A percentile compares a stretch with the other conserved stretches of the same genome.
Conservation (phyloP, 257 asterid genomes). For the Cynanchum wilfordii region DNA sequence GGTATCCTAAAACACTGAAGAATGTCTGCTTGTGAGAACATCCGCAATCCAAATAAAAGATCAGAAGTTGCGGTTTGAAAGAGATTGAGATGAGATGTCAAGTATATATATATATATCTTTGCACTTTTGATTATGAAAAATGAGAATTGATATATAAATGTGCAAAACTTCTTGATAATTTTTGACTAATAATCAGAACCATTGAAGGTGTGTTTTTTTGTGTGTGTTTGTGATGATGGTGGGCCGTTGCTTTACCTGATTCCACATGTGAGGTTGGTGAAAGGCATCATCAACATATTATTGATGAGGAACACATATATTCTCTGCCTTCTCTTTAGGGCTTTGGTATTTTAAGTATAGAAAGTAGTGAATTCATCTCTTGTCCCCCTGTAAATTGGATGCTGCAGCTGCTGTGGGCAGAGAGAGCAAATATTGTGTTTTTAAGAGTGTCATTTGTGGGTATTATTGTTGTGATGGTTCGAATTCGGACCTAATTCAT, state of each 20-base stretch:
- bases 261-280: constrained; percentile 44
- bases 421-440: constrained; percentile 2
- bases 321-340: constrained; percentile 5
- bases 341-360: constrained; percentile 8
- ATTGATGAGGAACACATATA: constrained; percentile 22
- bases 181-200: constrained; percentile 25
- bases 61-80: constrained; percentile 8
- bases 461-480: no score
- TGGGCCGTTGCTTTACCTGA: constrained; percentile 32
- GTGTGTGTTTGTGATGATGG: constrained; percentile 18
- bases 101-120: not conserved
- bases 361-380: not conserved
- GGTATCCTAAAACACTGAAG: not conserved
- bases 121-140: not conserved
- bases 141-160: not conserved
- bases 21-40: constrained; percentile 11
- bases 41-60: not conserved
- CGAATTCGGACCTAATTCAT: no score
- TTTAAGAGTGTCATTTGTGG: constrained; percentile 5
- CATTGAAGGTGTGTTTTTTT: constrained; percentile 14
- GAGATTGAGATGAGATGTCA: constrained; percentile 5
- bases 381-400: not conserved
- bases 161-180: not conserved
- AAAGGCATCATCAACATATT: constrained; percentile 36
- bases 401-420: not conserved